A percentile compares a stretch with the other conserved stretches of the same genome.
phyloP scores from a whole-genome alignment of 495 filamentous ascomycete species.

The Astrocystis sublimbata region DNA sequence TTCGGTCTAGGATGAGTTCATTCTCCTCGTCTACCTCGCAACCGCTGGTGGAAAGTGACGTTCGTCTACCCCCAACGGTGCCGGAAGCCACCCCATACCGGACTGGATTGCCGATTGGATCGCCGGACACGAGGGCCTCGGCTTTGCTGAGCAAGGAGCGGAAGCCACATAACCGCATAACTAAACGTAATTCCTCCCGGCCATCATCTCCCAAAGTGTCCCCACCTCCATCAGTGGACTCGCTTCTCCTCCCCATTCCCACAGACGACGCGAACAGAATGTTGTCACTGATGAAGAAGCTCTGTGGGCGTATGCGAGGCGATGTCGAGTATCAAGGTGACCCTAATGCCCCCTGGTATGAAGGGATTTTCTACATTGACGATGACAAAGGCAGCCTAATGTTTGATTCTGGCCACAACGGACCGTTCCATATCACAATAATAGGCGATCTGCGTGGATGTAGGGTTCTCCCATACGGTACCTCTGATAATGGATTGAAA shows the following conservation, averaged over 20 bases:
- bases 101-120: constrained; percentile 36
- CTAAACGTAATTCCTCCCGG: constrained; percentile 51
- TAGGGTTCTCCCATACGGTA: constrained; percentile 68
- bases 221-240: constrained; percentile 52
- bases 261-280: constrained; percentile 64
- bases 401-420: constrained; percentile 57
- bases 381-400: constrained; percentile 65
- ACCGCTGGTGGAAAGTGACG: constrained; percentile 40
- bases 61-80: constrained; percentile 35
- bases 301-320: constrained; percentile 71
- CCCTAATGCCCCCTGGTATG: constrained; percentile 56
- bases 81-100: constrained; percentile 41
- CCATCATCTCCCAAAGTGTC: constrained; percentile 51
- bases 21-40: constrained; percentile 52
- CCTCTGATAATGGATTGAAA: constrained; percentile 62
- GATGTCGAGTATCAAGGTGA: constrained; percentile 64
- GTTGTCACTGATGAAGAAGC: constrained; percentile 65
- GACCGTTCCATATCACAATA: constrained; percentile 50
- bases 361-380: constrained; percentile 66
- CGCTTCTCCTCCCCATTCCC: constrained; percentile 55
- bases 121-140: constrained; percentile 38
- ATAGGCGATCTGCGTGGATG: constrained; percentile 88
- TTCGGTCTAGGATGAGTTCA: constrained; percentile 45
- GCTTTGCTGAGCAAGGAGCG: constrained; percentile 46
- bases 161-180: constrained; percentile 43